Base-by-base conservation (phyloP, 345 rosid species). In the Cardamine occulta region DNA sequence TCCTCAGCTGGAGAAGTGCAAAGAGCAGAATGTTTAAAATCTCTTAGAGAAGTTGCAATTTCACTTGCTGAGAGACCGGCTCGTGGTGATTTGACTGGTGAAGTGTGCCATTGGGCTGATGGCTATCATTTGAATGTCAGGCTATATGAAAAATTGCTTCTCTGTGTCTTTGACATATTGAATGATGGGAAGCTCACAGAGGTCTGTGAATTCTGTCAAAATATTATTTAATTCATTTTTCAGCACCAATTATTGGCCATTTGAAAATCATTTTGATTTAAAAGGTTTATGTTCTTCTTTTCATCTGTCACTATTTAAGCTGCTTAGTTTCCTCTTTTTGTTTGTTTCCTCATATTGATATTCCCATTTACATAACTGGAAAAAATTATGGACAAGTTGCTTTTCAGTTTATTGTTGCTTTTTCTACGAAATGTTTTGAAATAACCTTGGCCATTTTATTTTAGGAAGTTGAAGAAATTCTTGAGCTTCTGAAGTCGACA, bases 41-140 rank as follows among this genome's bases (percentile, higher is more conserved):
- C 96, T 75, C 94, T 92, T 26, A 89, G 85, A 84, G 97, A 92
- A 70, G 85, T 90, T 82, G 93, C 93, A 67, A 82, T 81, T 72
- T 89, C 93, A 83, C 94, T 95, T 85, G 96, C 99, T 70, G 97
- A 92, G 86, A 90, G 97, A 79, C 97, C 98, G 12, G 97, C 97
- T 48, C 91, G 93, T 57, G 97, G 96, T 81, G 99, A 95, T 86
- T 87, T 92, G 81, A 90, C 99, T 42, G 99, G 99, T 78, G 96
- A 92, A 89, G 91, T 95, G 42, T 90, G 96, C 88, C 99, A 95
- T 71, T 92, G 97, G 99, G 97, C 96, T 51, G 99, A 95, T 89
- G 97, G 98, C 34, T 92, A 92, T 80, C 97, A 88, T 84, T 82
- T 95, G 71, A 95, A 95, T 78, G 88, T 90, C 74, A 92, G 88